phyloP scores from a whole-genome alignment of 2,329 filamentous ascomycete genomes.

The Tolypocladium guangdongense region DNA sequence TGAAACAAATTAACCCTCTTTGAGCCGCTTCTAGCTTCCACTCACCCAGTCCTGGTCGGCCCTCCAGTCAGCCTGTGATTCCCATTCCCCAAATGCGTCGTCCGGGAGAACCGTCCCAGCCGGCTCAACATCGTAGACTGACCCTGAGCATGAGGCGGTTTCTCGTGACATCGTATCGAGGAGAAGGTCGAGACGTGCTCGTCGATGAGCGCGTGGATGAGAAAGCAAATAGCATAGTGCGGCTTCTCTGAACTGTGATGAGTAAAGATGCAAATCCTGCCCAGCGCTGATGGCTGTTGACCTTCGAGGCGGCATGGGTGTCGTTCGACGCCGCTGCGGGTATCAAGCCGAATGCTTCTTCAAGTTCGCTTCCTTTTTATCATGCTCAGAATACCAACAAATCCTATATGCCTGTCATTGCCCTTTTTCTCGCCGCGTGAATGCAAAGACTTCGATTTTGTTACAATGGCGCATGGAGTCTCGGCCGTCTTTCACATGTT shows the following conservation, averaged over 20 bases:
- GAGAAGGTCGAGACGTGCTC: background rate
- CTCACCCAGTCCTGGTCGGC: background rate
- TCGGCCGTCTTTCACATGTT: constrained; percentile 17
- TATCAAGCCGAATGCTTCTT: background rate
- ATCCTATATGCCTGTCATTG: background rate
- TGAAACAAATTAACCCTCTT: background rate
- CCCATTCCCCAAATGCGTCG: background rate
- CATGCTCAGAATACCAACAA: background rate
- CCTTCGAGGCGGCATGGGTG: background rate
- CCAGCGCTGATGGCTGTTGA: background rate
- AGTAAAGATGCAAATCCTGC: background rate
- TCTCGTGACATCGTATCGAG: background rate
- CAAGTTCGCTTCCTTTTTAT: background rate
- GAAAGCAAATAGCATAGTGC: background rate
- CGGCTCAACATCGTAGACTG: background rate
- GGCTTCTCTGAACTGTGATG: background rate
- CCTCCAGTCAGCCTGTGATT: background rate
- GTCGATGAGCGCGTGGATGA: background rate
- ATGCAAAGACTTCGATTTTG: background rate
- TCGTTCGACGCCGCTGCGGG: background rate
- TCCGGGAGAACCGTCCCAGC: background rate
- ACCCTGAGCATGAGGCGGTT: background rate
- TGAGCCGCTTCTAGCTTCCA: background rate
- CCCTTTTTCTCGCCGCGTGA: background rate
- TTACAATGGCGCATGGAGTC: background rate